Conservation (phyloP, 2,329 filamentous ascomycete species). For the Orbilia javanica region DNA sequence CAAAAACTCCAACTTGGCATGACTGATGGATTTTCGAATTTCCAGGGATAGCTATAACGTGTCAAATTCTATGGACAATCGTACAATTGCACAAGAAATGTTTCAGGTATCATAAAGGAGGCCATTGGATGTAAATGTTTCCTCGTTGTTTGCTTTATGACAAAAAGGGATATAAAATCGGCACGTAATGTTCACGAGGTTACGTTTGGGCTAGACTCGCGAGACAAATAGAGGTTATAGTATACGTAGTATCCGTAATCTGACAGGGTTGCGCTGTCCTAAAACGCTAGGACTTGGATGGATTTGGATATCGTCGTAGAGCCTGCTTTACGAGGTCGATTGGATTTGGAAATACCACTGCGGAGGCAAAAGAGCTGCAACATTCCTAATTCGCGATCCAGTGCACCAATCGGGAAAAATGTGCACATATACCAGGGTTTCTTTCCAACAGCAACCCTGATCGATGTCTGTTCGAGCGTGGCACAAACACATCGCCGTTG, state of each 20-base stretch:
- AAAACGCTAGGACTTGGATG: not conserved
- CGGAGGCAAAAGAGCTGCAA: not conserved
- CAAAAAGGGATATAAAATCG: not conserved
- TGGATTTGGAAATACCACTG: not conserved
- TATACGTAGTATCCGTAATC: not conserved
- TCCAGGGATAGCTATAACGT: not conserved
- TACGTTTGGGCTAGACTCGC: not conserved
- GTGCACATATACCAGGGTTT: not conserved
- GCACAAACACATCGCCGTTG: not conserved
- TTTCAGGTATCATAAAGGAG: not conserved
- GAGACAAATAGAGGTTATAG: not conserved
- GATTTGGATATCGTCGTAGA: not conserved
- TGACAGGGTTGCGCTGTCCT: not conserved
- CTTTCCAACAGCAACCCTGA: not conserved
- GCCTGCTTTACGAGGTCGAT: not conserved
- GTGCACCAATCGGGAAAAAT: conserved; percentile 4
- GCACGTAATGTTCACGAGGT: not conserved
- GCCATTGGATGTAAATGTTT: not conserved
- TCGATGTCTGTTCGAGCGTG: not conserved
- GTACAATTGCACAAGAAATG: no score
- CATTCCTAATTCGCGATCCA: not conserved
- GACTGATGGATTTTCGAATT: not conserved
- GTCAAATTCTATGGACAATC: not conserved
- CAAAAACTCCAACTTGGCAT: not conserved
- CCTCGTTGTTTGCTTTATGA: not conserved